These are phyloP conservation scores for Haplosporangium sp. DNA, from an alignment of 371 early-diverging fungal species.

Conservation along the genomic window DNA sequence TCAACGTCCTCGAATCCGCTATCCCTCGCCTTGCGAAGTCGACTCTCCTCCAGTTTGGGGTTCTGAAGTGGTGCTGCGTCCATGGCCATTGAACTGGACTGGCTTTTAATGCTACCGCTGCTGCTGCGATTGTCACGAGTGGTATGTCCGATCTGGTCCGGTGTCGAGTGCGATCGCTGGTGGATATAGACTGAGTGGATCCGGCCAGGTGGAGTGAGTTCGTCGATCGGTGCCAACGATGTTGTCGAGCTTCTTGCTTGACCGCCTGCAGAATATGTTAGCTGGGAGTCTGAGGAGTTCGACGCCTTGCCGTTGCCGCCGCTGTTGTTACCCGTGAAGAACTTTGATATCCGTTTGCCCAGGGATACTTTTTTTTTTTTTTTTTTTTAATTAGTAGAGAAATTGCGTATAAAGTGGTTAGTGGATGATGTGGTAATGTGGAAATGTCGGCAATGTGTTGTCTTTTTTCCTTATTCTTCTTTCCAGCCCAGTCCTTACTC, in stretches of 20 bases:
- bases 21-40: slow-evolving; percentile 28
- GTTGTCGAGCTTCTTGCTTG: slow-evolving; percentile 11
- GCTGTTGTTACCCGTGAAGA: slow-evolving; percentile 21
- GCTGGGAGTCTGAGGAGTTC: slow-evolving; percentile 1
- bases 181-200: slow-evolving; percentile 27
- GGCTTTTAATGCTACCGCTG: not conserved
- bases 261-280: not conserved
- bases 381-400: too few species aligned
- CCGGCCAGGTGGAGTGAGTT: slow-evolving; percentile 23
- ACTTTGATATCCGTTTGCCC: slow-evolving; percentile 41
- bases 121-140: too few species aligned
- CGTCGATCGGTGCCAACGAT: slow-evolving; percentile 29
- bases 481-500: slow-evolving; percentile 11
- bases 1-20: slow-evolving; percentile 41
- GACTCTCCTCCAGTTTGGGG: slow-evolving; percentile 23
- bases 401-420: too few species aligned
- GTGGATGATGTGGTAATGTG: too few species aligned
- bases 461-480: not conserved
- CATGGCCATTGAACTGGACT: not conserved
- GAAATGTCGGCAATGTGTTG: too few species aligned
- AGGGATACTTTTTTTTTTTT: slow-evolving; percentile 18
- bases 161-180: slow-evolving; percentile 40
- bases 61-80: not conserved
- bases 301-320: slow-evolving; percentile 11
- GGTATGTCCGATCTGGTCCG: slow-evolving; percentile 33